Evolutionary conservation across 306 rosid genomes (phyloP), one percentile per base, ranked within the genome.

Genomic region (Rosa multiflora): DNA sequence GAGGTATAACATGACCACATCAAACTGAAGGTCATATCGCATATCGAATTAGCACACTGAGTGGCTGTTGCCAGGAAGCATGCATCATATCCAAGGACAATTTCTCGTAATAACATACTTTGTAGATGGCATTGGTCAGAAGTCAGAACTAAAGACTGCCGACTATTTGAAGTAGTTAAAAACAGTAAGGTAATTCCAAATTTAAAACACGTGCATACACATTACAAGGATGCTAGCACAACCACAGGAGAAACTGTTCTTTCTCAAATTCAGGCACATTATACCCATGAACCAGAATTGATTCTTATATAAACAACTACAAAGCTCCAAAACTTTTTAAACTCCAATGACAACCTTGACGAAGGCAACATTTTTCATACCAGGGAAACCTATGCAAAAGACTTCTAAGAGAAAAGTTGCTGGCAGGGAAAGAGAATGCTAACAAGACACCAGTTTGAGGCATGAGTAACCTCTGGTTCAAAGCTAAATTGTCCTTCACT

Each of bases 321-420:
- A 40, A 15, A 37, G 46, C 71, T 39, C 48, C 23, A 35, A 37
- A 64, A 9, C 7, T 18, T 67, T 32, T 14, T 35, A 5, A 12
- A 15, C 3, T 10, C 35, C 17, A 32, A 51, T 17, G 47, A 37
- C 10, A 51, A 32, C 18, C 42, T 6, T 8, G 10, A 5, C 13
- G 32, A 23, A 74, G 69, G 78, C 70, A 75, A 6, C 10, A 75
- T 6, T 62, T 15, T 61, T 43, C 58, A 15, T 75, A 26, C 56
- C 56, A 43, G 18, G 44, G 44, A 4, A 44, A 44, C 44, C 58
- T 9, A 26, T 17, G 70, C 58, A 14, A 7, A 74, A 29, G 43
- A 43, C 42, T 58, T 23, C 17, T 9, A 48, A 5, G 1, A 52
- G 29, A 35, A 29, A 15, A 4, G 32, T 56, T 56, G 8, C 46